Conservation (phyloP, 345 rosid species). For the Hibiscus trionum region DNA sequence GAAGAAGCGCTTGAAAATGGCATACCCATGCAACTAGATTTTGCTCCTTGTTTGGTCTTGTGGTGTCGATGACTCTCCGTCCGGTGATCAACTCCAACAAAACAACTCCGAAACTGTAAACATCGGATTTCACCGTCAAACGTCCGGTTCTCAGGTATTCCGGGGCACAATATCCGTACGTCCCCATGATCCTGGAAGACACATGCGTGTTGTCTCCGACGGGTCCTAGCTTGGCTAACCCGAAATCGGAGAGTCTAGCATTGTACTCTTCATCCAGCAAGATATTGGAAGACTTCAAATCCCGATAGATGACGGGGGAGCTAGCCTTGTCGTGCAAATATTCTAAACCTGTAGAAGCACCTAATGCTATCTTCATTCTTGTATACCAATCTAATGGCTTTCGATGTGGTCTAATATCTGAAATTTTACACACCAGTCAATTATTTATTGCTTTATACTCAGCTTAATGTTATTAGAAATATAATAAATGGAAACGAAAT, state of each 20-base stretch:
- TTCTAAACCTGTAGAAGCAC: not conserved
- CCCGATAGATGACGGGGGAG: not conserved
- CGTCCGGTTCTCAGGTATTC: not conserved
- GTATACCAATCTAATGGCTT: not conserved
- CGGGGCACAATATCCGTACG: slow-evolving; percentile 8
- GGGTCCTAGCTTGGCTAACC: slow-evolving; percentile 2
- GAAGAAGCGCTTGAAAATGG: not conserved
- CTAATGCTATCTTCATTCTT: slow-evolving; percentile 1
- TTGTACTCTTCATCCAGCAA: not conserved
- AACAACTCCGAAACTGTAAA: slow-evolving; percentile 1
- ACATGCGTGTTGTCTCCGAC: not conserved
- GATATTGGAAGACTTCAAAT: slow-evolving; percentile 1
- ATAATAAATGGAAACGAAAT: not conserved
- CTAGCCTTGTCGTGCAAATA: not conserved
- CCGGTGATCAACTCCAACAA: not conserved
- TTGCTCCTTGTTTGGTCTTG: not conserved
- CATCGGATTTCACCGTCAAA: slow-evolving; percentile 2
- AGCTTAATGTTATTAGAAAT: not conserved
- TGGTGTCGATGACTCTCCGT: slow-evolving; percentile 1
- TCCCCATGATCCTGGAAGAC: slow-evolving; percentile 1
- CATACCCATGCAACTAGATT: slow-evolving; percentile 2
- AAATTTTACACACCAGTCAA: not conserved
- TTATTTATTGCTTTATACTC: too few species aligned
- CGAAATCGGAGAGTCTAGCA: not conserved
- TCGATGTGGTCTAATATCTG: not conserved